Base-by-base conservation (phyloP, 2,329 filamentous ascomycete genomes). In the Aspergillus flavus region DNA sequence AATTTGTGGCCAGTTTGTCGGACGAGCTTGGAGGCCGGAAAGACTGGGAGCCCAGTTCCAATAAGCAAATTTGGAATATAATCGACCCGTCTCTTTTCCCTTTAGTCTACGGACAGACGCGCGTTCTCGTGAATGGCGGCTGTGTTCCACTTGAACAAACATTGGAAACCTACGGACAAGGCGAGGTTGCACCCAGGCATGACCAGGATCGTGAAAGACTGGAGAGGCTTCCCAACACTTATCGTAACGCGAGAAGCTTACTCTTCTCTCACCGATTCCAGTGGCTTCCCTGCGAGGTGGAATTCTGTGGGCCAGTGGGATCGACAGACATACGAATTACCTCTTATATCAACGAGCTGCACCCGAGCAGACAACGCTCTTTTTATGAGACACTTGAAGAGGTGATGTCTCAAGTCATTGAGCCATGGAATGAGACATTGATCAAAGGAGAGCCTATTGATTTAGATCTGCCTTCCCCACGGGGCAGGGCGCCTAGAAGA, bases 251-350 rank as follows among this genome's bases (percentile, higher is more conserved):
- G 19, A 32, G 32, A 46, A 30, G 26, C 3, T 52, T 50, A 3
- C 6, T 64, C 19, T 65, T 58, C 58, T 64, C 64, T 21, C 50
- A 36, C 21, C 57, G 56, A 19, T 66, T 58, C 45, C 64, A 66
- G 57, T 66, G 64, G 61, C 61, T 66, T 43, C 64, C 64, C 14
- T 64, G 64, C 14, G 61, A 66, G 56, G 64, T 64, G 36, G 58
- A 66, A 46, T 62, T 66, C 28, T 36, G 52, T 23, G 59, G 62
- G 39, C 59, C 56, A 7, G 14, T 23, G 30, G 59, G 62, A 19
- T 64, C 62, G 14, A 58, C 62, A 9, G 59, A 66, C 6, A 9
- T 61, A 48, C 59, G 34, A 26, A 57, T 61, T 52, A 57, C 39
- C 39, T 41, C 39, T 41, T 41, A 41, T 19, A 0, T 41, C 3